Conservation (phyloP, 768 basidiomycete species). For the Lactarius quietus region DNA sequence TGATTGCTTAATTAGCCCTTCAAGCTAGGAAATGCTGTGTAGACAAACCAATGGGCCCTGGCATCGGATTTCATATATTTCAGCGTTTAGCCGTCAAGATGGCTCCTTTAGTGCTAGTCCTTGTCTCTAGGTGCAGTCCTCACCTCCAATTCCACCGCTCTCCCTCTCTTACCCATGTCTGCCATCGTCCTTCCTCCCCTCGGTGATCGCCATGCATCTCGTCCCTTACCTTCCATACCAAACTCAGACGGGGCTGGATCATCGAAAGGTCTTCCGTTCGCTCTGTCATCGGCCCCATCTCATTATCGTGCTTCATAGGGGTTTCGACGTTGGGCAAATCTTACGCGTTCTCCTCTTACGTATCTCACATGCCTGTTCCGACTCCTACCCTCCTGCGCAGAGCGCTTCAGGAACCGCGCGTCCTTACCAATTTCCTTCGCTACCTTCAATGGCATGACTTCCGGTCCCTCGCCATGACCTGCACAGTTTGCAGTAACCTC, state of each 20-base stretch:
- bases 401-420: conserved; percentile 35
- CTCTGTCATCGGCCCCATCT: not conserved
- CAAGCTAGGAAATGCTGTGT: not conserved
- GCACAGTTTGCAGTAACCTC: conserved; percentile 34
- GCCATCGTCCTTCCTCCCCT: not conserved
- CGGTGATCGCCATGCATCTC: not conserved
- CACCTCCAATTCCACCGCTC: not conserved
- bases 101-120: not conserved
- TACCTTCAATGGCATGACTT: conserved; percentile 40
- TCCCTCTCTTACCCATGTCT: not conserved
- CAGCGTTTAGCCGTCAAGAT: not conserved
- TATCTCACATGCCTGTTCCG: not conserved
- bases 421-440: conserved; percentile 36
- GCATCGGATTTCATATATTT: conserved; percentile 6
- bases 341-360: not conserved
- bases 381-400: conserved; percentile 28
- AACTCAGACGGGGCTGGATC: not conserved
- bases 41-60: too few relatives aligned
- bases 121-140: not conserved
- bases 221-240: conserved; percentile 6
- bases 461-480: conserved; percentile 38
- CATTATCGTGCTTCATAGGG: not conserved
- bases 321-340: not conserved
- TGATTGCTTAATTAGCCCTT: not conserved
- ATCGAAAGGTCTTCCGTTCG: not conserved